phyloP scores from a whole-genome alignment of 2,329 filamentous ascomycete genomes.

The Sordariomycetes sp. region DNA sequence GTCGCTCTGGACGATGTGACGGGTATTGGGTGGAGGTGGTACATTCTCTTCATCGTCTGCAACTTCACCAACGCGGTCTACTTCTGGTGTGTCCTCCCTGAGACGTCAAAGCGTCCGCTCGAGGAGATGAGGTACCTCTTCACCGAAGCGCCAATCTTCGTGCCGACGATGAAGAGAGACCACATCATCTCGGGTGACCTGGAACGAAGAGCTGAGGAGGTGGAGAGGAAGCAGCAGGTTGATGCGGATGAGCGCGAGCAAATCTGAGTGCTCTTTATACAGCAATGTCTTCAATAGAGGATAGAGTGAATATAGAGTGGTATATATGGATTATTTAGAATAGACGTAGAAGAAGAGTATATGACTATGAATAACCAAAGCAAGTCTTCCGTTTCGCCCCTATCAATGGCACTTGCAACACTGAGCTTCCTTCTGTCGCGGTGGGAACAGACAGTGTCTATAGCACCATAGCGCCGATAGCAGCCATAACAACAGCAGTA shows the following conservation, averaged over 20 bases:
- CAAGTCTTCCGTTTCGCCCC: neutral
- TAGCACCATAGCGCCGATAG: neutral
- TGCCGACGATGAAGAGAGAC: conserved; percentile 43
- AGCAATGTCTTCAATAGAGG: neutral
- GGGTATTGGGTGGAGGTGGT: conserved; percentile 35
- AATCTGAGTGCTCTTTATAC: neutral
- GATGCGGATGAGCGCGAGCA: neutral
- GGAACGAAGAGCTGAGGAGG: neutral
- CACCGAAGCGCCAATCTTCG: conserved; percentile 51
- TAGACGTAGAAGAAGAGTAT: neutral
- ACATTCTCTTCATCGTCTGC: conserved; percentile 29
- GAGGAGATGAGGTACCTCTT: conserved; percentile 62
- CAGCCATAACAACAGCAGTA: neutral
- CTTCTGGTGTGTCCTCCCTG: conserved; percentile 58
- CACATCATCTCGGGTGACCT: conserved; percentile 35
- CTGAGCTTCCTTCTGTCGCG: neutral
- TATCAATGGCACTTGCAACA: neutral
- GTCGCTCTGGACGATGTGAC: conserved; percentile 33
- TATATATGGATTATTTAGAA: neutral
- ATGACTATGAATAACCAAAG: conserved; percentile 5
- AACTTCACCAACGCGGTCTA: conserved; percentile 19
- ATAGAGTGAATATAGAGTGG: neutral
- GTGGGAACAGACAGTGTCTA: neutral
- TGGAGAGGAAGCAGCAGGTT: neutral
- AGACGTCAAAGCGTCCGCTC: conserved; percentile 53